phyloP scores from a whole-genome alignment of 2,329 filamentous ascomycete genomes.

The Fusarium begoniae region DNA sequence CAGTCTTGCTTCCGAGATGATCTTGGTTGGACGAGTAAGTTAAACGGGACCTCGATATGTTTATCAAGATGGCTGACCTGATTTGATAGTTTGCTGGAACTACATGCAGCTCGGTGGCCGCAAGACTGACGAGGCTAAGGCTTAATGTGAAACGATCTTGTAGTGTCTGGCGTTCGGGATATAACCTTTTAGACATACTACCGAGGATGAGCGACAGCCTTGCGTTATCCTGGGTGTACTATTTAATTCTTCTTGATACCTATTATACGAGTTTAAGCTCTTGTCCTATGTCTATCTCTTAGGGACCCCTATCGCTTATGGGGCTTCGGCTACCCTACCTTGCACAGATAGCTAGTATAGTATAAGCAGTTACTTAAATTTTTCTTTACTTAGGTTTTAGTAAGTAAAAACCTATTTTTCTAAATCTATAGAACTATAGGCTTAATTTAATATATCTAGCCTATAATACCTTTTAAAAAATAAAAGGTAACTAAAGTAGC shows the following conservation, averaged over 20 bases:
- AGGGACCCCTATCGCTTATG: no score
- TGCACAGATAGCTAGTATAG: no score
- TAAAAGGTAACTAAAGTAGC: no score
- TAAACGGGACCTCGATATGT: no score
- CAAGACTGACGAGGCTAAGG: slow-evolving; percentile 41
- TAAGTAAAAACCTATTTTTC: no score
- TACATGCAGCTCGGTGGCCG: slow-evolving; percentile 58
- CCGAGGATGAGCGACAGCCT: not conserved
- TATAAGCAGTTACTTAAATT: no score
- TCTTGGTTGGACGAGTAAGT: slow-evolving; percentile 70
- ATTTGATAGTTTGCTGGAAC: slow-evolving; percentile 62
- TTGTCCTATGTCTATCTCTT: not conserved
- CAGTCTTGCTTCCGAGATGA: slow-evolving; percentile 73
- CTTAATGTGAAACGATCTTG: slow-evolving; percentile 13
- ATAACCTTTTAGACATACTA: not conserved
- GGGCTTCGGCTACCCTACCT: no score
- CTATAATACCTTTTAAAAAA: no score
- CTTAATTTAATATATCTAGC: no score
- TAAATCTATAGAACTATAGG: no score
- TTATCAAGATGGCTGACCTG: slow-evolving; percentile 21
- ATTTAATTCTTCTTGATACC: not conserved
- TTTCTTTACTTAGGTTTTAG: no score
- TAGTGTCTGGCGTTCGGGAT: slow-evolving; percentile 34
- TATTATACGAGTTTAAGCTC: not conserved
- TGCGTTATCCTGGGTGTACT: not conserved